Conservation (phyloP, 495 filamentous ascomycete species). For the Podospora australis region DNA sequence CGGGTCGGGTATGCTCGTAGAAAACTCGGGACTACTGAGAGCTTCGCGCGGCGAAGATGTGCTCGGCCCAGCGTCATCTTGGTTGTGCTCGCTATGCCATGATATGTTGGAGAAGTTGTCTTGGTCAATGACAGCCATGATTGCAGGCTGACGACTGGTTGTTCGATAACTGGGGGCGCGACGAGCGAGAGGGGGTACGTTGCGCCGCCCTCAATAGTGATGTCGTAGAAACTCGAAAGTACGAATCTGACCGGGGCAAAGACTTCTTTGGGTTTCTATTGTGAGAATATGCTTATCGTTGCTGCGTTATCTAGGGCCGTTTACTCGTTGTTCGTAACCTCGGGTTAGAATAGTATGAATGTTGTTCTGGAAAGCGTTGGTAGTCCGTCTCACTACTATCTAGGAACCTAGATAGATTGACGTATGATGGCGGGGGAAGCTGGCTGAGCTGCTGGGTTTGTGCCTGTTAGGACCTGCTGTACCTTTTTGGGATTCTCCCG, state of each 20-base stretch:
- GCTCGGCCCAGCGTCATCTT: constrained; percentile 10
- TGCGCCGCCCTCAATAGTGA: too few species aligned
- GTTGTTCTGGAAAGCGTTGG: too few species aligned
- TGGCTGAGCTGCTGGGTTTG: background rate
- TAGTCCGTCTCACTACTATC: background rate
- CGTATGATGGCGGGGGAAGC: constrained; percentile 16
- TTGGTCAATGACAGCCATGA: constrained; percentile 43
- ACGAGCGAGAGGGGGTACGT: too few species aligned
- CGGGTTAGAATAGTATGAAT: too few species aligned
- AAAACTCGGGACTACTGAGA: constrained; percentile 11
- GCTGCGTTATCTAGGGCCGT: too few species aligned
- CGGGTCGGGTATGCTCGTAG: constrained; percentile 18
- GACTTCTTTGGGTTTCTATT: too few species aligned
- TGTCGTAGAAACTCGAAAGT: too few species aligned
- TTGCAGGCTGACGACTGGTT: constrained; percentile 6
- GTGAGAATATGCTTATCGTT: too few species aligned
- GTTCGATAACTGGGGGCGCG: too few species aligned
- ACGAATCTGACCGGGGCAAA: too few species aligned
- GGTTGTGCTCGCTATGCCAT: constrained; percentile 37
- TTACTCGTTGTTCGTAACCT: too few species aligned
- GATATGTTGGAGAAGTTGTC: constrained; percentile 47
- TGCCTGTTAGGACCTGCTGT: background rate
- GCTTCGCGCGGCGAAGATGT: constrained; percentile 14
- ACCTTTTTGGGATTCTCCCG: background rate
- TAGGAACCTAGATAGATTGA: constrained; percentile 3